Conservation (phyloP, 2,329 filamentous ascomycete genomes). For the Westerdykella ornata region DNA sequence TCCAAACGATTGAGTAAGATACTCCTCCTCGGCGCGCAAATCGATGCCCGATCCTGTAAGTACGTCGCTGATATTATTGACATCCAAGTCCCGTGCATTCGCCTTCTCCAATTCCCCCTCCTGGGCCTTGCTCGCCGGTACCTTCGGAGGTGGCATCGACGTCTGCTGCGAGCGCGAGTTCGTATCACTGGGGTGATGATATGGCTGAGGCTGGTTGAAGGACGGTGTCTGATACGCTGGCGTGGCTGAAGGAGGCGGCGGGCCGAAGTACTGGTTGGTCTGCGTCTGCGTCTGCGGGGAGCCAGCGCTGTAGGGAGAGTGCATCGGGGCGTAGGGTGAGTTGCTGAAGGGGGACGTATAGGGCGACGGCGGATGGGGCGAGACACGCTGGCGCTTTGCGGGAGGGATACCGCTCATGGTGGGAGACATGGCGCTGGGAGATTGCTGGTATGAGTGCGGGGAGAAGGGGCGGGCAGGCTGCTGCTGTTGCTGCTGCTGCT, state of each 20-base stretch:
- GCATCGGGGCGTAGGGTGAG: slow-evolving; percentile 37
- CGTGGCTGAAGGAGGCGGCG: slow-evolving; percentile 28
- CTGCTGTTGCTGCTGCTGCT: slow-evolving; percentile 36
- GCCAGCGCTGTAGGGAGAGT: slow-evolving; percentile 31
- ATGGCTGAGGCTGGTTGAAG: slow-evolving; percentile 50
- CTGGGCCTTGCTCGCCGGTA: slow-evolving; percentile 46
- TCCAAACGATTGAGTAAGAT: slow-evolving; percentile 62
- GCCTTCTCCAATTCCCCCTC: slow-evolving; percentile 45
- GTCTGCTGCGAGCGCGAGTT: slow-evolving; percentile 17
- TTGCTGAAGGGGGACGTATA: slow-evolving; percentile 36
- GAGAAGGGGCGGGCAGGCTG: slow-evolving; percentile 35
- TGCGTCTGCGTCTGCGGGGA: slow-evolving; percentile 21
- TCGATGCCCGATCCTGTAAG: slow-evolving; percentile 81
- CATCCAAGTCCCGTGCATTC: slow-evolving; percentile 51
- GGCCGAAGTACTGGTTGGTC: slow-evolving; percentile 21
- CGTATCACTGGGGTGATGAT: slow-evolving; percentile 24
- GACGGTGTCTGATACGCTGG: slow-evolving; percentile 22
- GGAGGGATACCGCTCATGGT: slow-evolving; percentile 47
- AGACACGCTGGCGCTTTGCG: slow-evolving; percentile 65
- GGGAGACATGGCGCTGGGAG: slow-evolving; percentile 48
- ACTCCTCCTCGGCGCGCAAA: slow-evolving; percentile 78
- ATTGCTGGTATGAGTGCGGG: slow-evolving; percentile 42
- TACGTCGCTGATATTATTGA: slow-evolving; percentile 76
- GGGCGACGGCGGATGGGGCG: slow-evolving; percentile 57
- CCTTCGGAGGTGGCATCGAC: slow-evolving; percentile 58